These are phyloP conservation scores for Withania somnifera DNA, from an alignment of 305 asterid genomes.

Conservation along the genomic window DNA sequence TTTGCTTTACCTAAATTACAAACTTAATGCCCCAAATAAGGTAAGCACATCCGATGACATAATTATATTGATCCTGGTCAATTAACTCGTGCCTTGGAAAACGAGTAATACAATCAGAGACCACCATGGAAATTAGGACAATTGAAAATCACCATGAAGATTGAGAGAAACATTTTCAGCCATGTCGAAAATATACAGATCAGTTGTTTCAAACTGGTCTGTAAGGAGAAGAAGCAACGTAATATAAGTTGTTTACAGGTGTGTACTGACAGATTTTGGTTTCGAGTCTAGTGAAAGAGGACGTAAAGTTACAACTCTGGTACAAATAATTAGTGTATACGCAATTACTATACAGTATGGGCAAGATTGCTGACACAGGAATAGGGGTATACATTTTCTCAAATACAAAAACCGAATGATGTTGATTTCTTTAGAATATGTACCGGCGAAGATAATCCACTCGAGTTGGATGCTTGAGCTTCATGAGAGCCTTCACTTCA, in stretches of 20 bases:
- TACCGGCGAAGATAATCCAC: slow-evolving; percentile 70
- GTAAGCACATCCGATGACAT: background rate
- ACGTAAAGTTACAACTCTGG: slow-evolving; percentile 1
- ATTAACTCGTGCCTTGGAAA: background rate
- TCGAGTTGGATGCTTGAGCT: slow-evolving; percentile 90
- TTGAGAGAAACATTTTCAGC: background rate
- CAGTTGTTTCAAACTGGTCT: background rate
- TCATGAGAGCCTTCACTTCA: slow-evolving; percentile 92
- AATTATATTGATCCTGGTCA: background rate
- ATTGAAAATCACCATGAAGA: background rate
- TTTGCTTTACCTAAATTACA: background rate
- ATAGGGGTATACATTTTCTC: background rate
- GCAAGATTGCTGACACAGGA: background rate
- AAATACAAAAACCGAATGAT: background rate
- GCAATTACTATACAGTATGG: background rate
- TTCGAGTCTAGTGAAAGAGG: background rate
- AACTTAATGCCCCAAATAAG: background rate
- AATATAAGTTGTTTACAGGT: background rate
- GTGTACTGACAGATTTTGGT: background rate
- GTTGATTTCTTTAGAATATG: slow-evolving; percentile 23
- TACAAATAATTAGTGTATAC: slow-evolving; percentile 6
- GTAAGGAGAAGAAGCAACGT: background rate
- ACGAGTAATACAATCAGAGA: background rate
- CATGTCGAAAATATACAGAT: background rate
- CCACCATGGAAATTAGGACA: background rate